Evolutionary conservation across 1,284 basidiomycete species (phyloP), one percentile per base, ranked within the genome.

Genomic region (Polyporus tsugae): DNA sequence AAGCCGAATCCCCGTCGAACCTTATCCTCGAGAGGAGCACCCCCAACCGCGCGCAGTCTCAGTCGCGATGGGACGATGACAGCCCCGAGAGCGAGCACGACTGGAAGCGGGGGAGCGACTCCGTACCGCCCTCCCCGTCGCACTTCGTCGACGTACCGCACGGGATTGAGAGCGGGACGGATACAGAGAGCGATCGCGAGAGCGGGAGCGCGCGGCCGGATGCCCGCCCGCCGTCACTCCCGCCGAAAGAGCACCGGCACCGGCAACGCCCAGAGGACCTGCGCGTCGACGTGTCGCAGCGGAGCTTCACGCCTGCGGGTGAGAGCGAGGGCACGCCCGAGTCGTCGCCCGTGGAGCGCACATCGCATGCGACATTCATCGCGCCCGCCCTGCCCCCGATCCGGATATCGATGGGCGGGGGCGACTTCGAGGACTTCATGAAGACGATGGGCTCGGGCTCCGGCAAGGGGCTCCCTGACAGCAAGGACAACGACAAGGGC

Each of bases 331-430:
- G 85, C 29, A 85, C 78, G 42, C 75, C 74, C 29, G 88, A 89
- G 72, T 84, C 84, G 6, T 86, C 87, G 1, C 84, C 87, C 2
- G 87, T 91, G 22, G 87, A 91, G 77, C 85, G 84, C 63, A 88
- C 85, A n/a, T 90, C 89, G 19, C 87, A 86, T 72, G 84, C 91
- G 15, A 93, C 92, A 22, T 93, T 89, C 78, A 93, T 93, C 64
- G 91, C 91, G 1, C 93, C 93, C 55, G 92, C 92, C 6, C 81
- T 94, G 38, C 93, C 92, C 4, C 93, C 93, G 0, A 94, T 95
- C 74, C 88, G 93, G 33, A 91, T 95, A 76, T 95, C 94, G 10
- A 88, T 96, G 84, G 91, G 89, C 72, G 86, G 89, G 52, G 84
- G 87, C 1, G 95, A 96, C 78, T 95, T 96, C 72, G 87, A 91